phyloP scores from a whole-genome alignment of 768 basidiomycete genomes.

The Auriscalpium orientale region DNA sequence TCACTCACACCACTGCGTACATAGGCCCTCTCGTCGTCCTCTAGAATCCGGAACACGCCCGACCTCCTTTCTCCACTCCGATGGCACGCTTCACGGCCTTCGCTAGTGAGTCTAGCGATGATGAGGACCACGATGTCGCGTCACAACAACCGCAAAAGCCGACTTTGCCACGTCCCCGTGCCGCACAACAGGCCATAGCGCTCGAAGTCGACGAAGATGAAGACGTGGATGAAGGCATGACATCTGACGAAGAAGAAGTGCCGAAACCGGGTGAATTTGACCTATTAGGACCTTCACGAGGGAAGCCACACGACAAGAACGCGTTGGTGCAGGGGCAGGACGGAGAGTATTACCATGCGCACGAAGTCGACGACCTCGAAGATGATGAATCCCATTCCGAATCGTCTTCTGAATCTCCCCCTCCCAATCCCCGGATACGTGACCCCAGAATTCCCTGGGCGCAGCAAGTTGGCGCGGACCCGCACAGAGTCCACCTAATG shows the following conservation, averaged over 20 bases:
- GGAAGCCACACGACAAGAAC: neutral
- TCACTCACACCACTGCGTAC: neutral
- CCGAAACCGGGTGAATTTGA: slow-evolving; percentile 39
- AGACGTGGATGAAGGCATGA: slow-evolving; percentile 4
- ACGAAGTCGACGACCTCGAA: slow-evolving; percentile 31
- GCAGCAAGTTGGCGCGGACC: slow-evolving; percentile 67
- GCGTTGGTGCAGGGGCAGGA: neutral
- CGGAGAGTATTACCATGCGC: slow-evolving; percentile 1
- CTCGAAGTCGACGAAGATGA: slow-evolving; percentile 3
- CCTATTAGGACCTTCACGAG: slow-evolving; percentile 24
- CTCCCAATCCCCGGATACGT: slow-evolving; percentile 23
- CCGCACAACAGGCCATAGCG: neutral
- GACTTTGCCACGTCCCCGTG: neutral
- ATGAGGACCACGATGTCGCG: slow-evolving; percentile 6
- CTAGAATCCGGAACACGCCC: neutral
- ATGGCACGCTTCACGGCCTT: slow-evolving; percentile 17
- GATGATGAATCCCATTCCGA: slow-evolving; percentile 27
- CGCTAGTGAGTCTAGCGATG: slow-evolving; percentile 15
- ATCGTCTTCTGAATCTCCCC: slow-evolving; percentile 21
- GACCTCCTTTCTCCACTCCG: neutral
- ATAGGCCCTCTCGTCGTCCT: neutral
- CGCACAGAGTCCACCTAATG: slow-evolving; percentile 89
- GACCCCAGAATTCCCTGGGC: slow-evolving; percentile 51
- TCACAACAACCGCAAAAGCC: slow-evolving; percentile 3
- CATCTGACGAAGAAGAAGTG: neutral